Base-by-base conservation (phyloP, 345 rosid species). In the Brassica carinata region DNA sequence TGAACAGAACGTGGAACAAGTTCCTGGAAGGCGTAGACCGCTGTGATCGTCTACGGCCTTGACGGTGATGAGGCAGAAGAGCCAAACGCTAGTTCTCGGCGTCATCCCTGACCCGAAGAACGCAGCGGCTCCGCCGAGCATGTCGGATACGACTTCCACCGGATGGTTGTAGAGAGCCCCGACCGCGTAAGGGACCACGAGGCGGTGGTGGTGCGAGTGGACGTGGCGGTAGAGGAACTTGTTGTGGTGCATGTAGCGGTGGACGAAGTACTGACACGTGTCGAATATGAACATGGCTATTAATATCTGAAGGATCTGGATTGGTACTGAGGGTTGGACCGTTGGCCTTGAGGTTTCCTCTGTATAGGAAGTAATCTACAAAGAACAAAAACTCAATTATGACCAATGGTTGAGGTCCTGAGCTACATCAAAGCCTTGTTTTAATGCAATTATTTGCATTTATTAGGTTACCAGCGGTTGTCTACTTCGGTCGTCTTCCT, bases 201-300 rank as follows among this genome's bases (percentile, higher is more conserved):
- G 36, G 14, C 67, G 67, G 36, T 63, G 67, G 67, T 63, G 67
- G 8, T 63, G 67, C 36, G 67, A 63, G 3, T 63, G 67, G 36
- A 63, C 67, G 67, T 63, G 9, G 67, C 67, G 67, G 67, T 63
- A 63, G 36, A 63, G 67, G 67, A 63, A 63, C 36, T 63, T 63
- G 36, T 29, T 63, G 34, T 63, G 67, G 67, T 63, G 67, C 67
- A 63, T 63, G 67, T 63, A 63, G 8, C 67, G 67, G 17, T 63
- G 36, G 5, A 63, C 36, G 18, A 63, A 63, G 36, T 63, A 63
- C 67, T 63, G 67, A 29, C 67, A 63, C 5, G 67, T 63, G 67
- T 63, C 67, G 67, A 63, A 63, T 63, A 63, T 63, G 67, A 29
- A 63, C 67, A 63, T 63, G 67, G 67, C 67, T 11, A 62, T 62